Conservation (phyloP, 345 rosid genomes). For the Pelargonium nanum region DNA sequence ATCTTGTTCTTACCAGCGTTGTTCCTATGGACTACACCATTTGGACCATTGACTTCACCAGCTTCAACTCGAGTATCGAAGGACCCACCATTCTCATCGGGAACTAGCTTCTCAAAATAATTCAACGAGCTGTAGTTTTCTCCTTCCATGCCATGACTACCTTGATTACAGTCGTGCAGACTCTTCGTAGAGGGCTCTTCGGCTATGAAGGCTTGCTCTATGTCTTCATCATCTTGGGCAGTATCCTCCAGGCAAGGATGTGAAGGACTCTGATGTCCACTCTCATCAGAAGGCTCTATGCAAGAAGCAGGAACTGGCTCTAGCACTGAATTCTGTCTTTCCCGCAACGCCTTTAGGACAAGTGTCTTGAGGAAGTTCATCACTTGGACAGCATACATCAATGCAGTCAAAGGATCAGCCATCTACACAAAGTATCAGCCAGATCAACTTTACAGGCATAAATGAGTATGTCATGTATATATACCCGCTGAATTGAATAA, state of each 20-base stretch:
- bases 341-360: slow-evolving; percentile 41
- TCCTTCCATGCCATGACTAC: slow-evolving; percentile 19
- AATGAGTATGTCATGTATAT: neutral
- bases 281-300: slow-evolving; percentile 55
- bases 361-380: slow-evolving; percentile 94
- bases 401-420: slow-evolving; percentile 90
- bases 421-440: slow-evolving; percentile 29
- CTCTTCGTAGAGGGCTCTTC: slow-evolving; percentile 33
- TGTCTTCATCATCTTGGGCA: slow-evolving; percentile 28
- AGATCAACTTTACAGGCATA: neutral
- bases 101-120: slow-evolving; percentile 8
- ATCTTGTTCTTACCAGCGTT: slow-evolving; percentile 16
- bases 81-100: slow-evolving; percentile 8
- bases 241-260: slow-evolving; percentile 20
- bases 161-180: slow-evolving; percentile 14
- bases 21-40: too few relatives aligned
- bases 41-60: too few relatives aligned
- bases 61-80: slow-evolving; percentile 5
- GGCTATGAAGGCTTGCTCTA: slow-evolving; percentile 21
- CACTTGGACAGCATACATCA: slow-evolving; percentile 93
- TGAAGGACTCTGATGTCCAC: slow-evolving; percentile 48
- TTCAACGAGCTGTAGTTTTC: slow-evolving; percentile 13
- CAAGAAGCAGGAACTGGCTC: slow-evolving; percentile 31
- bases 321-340: slow-evolving; percentile 49
- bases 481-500: neutral